Percentiles rank a stretch among this genome's conserved stretches.
These are phyloP conservation scores for Amanita inopinata DNA, from an alignment of 768 basidiomycete species.

Conservation along the genomic window DNA sequence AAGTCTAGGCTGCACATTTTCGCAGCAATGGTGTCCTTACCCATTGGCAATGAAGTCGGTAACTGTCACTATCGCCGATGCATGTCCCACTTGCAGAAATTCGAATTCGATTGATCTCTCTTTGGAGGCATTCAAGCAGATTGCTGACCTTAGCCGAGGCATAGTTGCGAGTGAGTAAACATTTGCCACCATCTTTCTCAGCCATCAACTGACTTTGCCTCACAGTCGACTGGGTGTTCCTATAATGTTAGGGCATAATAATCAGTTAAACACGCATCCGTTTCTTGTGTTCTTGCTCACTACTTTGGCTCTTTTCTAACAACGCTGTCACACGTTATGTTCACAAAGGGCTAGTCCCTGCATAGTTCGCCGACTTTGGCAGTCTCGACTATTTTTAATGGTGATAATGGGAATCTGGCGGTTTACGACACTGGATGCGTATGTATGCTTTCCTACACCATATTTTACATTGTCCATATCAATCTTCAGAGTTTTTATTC, in stretches of 20 bases:
- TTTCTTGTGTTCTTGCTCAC: slow-evolving; percentile 11
- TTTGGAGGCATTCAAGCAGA: slow-evolving; percentile 48
- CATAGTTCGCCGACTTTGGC: neutral
- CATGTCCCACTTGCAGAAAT: slow-evolving; percentile 70
- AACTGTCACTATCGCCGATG: slow-evolving; percentile 62
- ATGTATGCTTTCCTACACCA: too few species aligned
- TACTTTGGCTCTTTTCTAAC: too few species aligned
- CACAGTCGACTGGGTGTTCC: slow-evolving; percentile 29
- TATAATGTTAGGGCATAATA: slow-evolving; percentile 18
- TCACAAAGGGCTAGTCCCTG: neutral
- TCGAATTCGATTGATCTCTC: slow-evolving; percentile 68
- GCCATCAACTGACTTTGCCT: slow-evolving; percentile 4
- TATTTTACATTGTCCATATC: neutral
- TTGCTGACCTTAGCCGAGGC: slow-evolving; percentile 44
- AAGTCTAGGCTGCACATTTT: slow-evolving; percentile 3
- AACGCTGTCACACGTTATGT: slow-evolving; percentile 6
- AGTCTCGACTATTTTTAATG: too few species aligned
- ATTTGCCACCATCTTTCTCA: neutral
- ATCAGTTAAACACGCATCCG: slow-evolving; percentile 7
- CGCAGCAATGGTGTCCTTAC: slow-evolving; percentile 2
- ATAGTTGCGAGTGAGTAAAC: slow-evolving; percentile 42
- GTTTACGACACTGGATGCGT: too few species aligned
- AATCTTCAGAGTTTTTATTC: neutral
- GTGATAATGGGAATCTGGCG: too few species aligned
- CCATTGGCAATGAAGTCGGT: slow-evolving; percentile 24